Base-by-base conservation (phyloP, 1,284 basidiomycete species). In the Puccinia polysora region DNA sequence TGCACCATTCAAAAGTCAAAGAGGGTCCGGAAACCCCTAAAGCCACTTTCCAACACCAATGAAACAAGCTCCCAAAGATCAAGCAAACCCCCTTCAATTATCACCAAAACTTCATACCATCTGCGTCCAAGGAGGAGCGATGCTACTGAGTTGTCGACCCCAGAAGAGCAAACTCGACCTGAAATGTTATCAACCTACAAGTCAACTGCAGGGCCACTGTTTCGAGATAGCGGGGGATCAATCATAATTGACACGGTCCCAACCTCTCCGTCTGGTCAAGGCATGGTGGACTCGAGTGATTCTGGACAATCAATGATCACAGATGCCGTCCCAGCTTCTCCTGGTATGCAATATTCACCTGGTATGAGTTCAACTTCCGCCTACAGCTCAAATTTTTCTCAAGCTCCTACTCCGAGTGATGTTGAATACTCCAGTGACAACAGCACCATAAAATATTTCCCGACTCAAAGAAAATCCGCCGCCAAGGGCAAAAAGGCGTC, bases 401-500 rank as follows among this genome's bases (percentile, higher is more conserved):
- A 55, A 4, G 20, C 52, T 55, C 52, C n/a, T 8, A 43, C 40
- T 43, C 40, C 18, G 40, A 43, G 40, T 8, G 40, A 43, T 43
- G 8, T 18, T 18, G 8, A 43, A 43, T 30, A 55, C 52, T 55
- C 52, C 52, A 55, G 52, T 55, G 52, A 55, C 20, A 14, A 55
- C 20, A 55, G 52, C 52, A 55, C 52, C 12, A 7, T 55, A 18
- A 55, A 30, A 28, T 14, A 55, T 55, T 55, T 55, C 28, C 52
- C 3, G 7, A 55, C 7, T 28, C 4, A 30, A 14, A 50, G 20
- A 20, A 8, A 50, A 23, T 20, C 20, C 20, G 23, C 49, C 15
- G 23, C 28, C n/a, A 55, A 14, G 6, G 30, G 2, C 3, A 30
- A 30, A 6, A 55, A 55, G 52, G 10, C 52, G 14, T 15, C 5